Evolutionary conservation across 768 basidiomycete species (phyloP).

Genomic region (Hygrocybe coccinea): DNA sequence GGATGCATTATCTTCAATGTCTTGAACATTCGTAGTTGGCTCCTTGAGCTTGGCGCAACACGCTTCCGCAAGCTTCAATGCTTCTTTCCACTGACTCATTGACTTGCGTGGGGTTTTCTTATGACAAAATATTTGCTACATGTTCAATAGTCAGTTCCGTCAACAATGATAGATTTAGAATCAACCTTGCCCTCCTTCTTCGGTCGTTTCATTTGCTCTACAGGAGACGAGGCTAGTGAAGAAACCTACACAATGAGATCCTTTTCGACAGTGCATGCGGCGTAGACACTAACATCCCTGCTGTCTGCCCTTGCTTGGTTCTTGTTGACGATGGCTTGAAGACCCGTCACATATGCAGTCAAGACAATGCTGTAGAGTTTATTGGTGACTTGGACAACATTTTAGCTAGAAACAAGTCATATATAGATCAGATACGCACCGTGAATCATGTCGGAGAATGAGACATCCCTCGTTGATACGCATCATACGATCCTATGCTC

Average conservation of each 20-base stretch:
- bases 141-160: no score
- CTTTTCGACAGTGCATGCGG: background rate
- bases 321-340: background rate
- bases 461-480: no score
- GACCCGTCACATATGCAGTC: background rate
- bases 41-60: background rate
- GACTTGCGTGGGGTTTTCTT: background rate
- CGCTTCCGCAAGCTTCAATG: background rate
- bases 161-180: no score
- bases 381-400: no score
- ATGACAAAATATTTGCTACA: background rate
- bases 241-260: background rate
- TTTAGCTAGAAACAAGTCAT: background rate
- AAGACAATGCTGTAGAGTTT: background rate
- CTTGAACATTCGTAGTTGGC: background rate
- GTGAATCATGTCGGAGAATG: background rate
- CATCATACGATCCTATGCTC: no score
- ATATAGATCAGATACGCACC: background rate
- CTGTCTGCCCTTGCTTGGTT: background rate
- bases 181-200: no score
- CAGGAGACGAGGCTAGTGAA: background rate
- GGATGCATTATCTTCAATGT: background rate
- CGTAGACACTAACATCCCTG: background rate
- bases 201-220: no score
- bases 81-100: background rate